Evolutionary conservation across 495 filamentous ascomycete species (phyloP).

Genomic region (Neurospora tetraspora): DNA sequence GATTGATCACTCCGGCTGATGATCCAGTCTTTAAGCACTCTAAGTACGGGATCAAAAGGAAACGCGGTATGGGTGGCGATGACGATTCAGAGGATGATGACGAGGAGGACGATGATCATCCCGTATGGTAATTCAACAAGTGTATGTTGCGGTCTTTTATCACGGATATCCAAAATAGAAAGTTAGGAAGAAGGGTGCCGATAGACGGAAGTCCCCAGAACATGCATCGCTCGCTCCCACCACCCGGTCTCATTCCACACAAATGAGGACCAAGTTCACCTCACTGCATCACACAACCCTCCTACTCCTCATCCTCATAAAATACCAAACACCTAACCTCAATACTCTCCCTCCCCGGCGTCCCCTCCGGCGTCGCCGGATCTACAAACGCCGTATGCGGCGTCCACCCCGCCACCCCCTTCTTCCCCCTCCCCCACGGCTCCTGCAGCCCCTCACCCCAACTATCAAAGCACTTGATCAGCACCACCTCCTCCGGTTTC

Average conservation of each 20-base stretch:
- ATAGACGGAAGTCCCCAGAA: not conserved
- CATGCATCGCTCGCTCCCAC: not conserved
- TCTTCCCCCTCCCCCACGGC: constrained; percentile 19
- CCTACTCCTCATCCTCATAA: constrained; percentile 26
- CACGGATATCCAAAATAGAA: not conserved
- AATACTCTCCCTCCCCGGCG: constrained; percentile 66
- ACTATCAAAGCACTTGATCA: constrained; percentile 78
- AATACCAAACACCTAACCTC: constrained; percentile 81
- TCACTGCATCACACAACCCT: not conserved
- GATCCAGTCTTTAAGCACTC: not conserved
- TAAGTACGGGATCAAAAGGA: not conserved
- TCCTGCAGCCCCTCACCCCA: constrained; percentile 43
- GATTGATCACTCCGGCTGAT: not conserved
- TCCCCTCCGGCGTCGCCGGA: constrained; percentile 52
- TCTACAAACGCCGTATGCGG: constrained; percentile 81
- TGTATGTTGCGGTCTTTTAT: not conserved
- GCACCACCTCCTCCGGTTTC: constrained; percentile 60
- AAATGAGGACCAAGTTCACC: not conserved
- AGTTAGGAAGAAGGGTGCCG: not conserved
- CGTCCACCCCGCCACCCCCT: constrained; percentile 50
- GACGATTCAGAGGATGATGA: not conserved
- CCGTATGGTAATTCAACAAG: not conserved
- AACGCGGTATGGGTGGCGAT: not conserved
- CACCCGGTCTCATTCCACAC: no score
- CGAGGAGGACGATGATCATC: not conserved